Conservation (phyloP, 2,329 filamentous ascomycete species). For the Penicillium sclerotigenum region DNA sequence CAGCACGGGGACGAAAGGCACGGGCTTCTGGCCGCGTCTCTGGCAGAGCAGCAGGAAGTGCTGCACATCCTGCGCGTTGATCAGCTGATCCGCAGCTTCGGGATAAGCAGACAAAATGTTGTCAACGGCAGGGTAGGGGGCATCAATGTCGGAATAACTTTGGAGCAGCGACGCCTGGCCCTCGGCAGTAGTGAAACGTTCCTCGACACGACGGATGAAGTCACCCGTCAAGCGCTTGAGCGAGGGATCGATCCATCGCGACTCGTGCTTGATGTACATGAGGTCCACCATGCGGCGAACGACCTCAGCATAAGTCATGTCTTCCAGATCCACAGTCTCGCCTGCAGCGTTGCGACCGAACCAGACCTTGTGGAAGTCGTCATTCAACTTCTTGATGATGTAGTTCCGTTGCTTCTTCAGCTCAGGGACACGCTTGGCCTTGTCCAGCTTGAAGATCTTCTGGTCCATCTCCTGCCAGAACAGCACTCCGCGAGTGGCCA, state of each 20-base stretch:
- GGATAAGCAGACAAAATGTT: conserved; percentile 79
- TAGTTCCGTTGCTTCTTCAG: conserved; percentile 84
- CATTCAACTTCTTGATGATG: conserved; percentile 94
- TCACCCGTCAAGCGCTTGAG: conserved; percentile 82
- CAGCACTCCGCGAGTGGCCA: conserved; percentile 89
- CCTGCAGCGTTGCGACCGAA: conserved; percentile 82
- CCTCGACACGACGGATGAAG: conserved; percentile 94
- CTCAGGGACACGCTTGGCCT: conserved; percentile 85
- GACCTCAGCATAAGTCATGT: conserved; percentile 93
- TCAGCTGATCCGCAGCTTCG: conserved; percentile 82
- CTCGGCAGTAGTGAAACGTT: conserved; percentile 76
- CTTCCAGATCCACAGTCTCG: conserved; percentile 80
- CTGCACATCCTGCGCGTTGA: conserved; percentile 97
- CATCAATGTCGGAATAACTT: conserved; percentile 80
- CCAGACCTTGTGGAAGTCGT: conserved; percentile 96
- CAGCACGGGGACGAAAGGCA: conserved; percentile 90
- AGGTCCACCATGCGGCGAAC: conserved; percentile 83
- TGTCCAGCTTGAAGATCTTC: conserved; percentile 95
- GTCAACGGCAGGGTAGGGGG: conserved; percentile 75
- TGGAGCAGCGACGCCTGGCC: conserved; percentile 81
- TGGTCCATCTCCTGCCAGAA: conserved; percentile 99
- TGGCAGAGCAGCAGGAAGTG: conserved; percentile 93
- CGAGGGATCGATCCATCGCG: conserved; percentile 85
- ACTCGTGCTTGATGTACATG: conserved; percentile 87
- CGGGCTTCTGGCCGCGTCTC: conserved; percentile 88